Conservation (phyloP, 2,329 filamentous ascomycete species). For the Colletotrichum orbiculare region DNA sequence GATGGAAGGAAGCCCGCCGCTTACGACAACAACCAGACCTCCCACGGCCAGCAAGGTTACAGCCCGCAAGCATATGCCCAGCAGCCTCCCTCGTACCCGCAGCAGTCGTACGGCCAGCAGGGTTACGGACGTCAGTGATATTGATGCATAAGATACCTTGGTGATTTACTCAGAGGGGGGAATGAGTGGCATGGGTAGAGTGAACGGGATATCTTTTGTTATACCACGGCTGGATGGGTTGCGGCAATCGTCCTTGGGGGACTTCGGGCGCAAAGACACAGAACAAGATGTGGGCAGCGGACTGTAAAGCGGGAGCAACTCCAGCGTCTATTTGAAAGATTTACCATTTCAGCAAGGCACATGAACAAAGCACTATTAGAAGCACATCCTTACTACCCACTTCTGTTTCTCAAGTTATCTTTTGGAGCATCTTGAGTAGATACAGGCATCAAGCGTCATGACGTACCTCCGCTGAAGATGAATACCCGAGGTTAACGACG, state of each 20-base stretch:
- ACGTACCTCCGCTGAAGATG: no score
- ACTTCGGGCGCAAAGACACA: not conserved
- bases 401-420: no score
- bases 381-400: no score
- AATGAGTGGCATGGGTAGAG: not conserved
- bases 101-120: slow-evolving; percentile 6
- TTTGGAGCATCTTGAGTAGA: no score
- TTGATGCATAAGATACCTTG: not conserved
- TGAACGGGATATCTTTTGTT: slow-evolving; percentile 6
- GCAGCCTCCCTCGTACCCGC: not conserved
- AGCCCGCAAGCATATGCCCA: slow-evolving; percentile 1
- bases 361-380: no score
- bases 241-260: not conserved
- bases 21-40: slow-evolving; percentile 3
- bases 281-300: not conserved
- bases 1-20: not conserved
- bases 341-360: no score
- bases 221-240: not conserved
- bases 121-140: slow-evolving; percentile 3
- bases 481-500: no score
- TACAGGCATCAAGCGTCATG: no score
- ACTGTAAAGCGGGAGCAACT: no score
- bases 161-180: not conserved
- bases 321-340: no score
- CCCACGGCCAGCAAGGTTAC: not conserved